Evolutionary conservation across 805 yeast genomes (phyloP).

Genomic region (Tanozyma kutaoensis): DNA sequence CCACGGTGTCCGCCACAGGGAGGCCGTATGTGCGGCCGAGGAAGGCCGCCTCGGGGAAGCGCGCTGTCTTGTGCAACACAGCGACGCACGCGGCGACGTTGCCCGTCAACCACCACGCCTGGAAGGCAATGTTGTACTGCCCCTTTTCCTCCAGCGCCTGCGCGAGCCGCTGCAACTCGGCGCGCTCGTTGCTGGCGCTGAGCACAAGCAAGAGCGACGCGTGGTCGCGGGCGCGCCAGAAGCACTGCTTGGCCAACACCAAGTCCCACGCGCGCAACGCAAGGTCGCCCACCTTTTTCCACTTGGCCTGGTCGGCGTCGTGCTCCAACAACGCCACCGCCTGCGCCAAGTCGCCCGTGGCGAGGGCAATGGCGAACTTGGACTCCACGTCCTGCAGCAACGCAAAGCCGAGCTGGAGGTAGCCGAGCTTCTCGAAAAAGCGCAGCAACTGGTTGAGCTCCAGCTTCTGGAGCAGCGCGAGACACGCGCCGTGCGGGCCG

Average conservation of each 20-base stretch:
- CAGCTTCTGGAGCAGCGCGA: constrained; percentile 47
- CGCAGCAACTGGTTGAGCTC: constrained; percentile 74
- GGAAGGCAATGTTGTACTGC: constrained; percentile 81
- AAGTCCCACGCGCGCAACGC: constrained; percentile 71
- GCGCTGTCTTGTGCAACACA: constrained; percentile 51
- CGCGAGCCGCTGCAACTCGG: constrained; percentile 51
- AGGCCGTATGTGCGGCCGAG: constrained; percentile 59
- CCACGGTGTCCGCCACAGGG: too few species aligned
- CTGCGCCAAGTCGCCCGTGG: constrained; percentile 54
- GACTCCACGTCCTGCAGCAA: constrained; percentile 84
- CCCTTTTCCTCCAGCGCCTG: constrained; percentile 57
- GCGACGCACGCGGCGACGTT: constrained; percentile 51
- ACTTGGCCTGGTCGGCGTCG: constrained; percentile 35
- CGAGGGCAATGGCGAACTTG: constrained; percentile 77
- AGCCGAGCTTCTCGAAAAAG: constrained; percentile 89
- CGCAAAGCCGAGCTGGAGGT: constrained; percentile 66
- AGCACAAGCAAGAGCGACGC: constrained; percentile 72
- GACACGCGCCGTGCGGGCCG: constrained; percentile 31
- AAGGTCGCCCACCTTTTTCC: constrained; percentile 87
- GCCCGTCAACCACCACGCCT: constrained; percentile 80
- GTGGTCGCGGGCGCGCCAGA: constrained; percentile 65
- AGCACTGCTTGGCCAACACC: constrained; percentile 68
- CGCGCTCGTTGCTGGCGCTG: constrained; percentile 64
- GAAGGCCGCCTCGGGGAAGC: constrained; percentile 76
- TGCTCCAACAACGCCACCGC: constrained; percentile 43